Evolutionary conservation across 495 filamentous ascomycete genomes (phyloP).

Genomic region (Clohesyomyces aquaticus): DNA sequence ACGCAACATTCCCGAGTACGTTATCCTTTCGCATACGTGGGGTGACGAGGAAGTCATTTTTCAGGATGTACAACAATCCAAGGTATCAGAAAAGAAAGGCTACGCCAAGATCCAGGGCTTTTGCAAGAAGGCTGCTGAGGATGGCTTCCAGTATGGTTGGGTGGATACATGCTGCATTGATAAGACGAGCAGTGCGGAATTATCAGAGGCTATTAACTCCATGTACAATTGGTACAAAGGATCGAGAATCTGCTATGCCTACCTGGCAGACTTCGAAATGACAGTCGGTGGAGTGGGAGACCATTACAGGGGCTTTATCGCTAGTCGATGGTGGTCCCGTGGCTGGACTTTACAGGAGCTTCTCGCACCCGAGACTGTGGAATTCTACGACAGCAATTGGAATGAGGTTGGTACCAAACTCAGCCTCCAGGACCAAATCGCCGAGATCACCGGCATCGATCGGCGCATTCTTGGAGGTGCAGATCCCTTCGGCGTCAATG

Average conservation of each 20-base stretch:
- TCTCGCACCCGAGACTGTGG: conserved; percentile 6
- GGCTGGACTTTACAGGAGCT: conserved; percentile 35
- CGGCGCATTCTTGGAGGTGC: background rate
- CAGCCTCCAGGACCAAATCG: background rate
- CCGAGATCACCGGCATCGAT: conserved; percentile 15
- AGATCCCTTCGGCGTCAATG: conserved; percentile 1
- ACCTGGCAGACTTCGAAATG: conserved; percentile 10
- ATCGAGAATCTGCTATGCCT: conserved; percentile 12
- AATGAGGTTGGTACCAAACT: conserved; percentile 2
- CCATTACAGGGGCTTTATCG: conserved; percentile 22
- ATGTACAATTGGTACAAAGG: no score
- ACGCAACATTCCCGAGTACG: conserved; percentile 6
- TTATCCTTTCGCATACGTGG: conserved; percentile 31
- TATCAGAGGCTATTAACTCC: no score
- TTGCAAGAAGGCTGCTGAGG: no score
- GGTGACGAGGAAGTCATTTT: conserved; percentile 22
- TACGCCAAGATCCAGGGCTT: no score
- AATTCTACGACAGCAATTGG: conserved; percentile 11
- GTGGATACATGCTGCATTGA: no score
- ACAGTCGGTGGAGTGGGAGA: background rate
- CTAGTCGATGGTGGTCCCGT: conserved; percentile 22
- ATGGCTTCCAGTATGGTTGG: no score
- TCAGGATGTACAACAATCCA: no score
- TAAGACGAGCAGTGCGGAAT: no score
- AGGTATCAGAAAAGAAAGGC: no score